phyloP scores from a whole-genome alignment of 345 rosid species.

The Firmiana major region DNA sequence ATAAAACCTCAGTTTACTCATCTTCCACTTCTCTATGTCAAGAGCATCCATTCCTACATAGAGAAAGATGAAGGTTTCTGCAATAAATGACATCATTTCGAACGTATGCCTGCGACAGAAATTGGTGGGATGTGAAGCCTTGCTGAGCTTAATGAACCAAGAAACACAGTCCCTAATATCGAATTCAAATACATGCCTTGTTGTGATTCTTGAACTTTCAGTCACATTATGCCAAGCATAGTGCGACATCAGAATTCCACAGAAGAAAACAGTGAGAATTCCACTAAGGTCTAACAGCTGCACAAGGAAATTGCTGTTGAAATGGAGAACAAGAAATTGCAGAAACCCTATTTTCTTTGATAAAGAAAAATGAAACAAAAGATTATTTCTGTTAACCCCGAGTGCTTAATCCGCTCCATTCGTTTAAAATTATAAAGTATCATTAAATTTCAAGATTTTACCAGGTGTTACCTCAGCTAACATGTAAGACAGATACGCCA shows the following conservation, averaged over 20 bases:
- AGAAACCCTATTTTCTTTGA: background rate
- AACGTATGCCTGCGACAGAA: constrained; percentile 59
- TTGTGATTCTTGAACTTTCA: constrained; percentile 71
- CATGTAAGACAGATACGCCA: constrained; percentile 88
- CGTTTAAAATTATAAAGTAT: background rate
- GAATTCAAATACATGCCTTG: constrained; percentile 42
- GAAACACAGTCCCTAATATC: background rate
- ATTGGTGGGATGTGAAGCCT: background rate
- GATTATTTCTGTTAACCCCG: background rate
- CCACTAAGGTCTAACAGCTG: constrained; percentile 84
- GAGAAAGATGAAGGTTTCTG: constrained; percentile 86
- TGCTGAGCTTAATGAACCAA: background rate
- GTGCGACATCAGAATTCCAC: constrained; percentile 83
- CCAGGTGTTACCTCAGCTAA: constrained; percentile 76
- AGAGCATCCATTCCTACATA: constrained; percentile 95
- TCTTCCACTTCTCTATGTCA: constrained; percentile 80
- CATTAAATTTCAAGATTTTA: too few relatives aligned
- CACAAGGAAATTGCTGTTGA: constrained; percentile 11
- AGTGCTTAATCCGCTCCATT: background rate
- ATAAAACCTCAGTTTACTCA: constrained; percentile 53
- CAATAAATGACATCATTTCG: constrained; percentile 81
- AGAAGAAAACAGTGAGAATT: constrained; percentile 88
- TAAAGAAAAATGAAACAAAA: background rate
- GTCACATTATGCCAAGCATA: constrained; percentile 79
- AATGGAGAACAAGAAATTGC: background rate